Evolutionary conservation across 2,329 filamentous ascomycete species (phyloP).

Genomic region (Pseudofabraea citricarpa): DNA sequence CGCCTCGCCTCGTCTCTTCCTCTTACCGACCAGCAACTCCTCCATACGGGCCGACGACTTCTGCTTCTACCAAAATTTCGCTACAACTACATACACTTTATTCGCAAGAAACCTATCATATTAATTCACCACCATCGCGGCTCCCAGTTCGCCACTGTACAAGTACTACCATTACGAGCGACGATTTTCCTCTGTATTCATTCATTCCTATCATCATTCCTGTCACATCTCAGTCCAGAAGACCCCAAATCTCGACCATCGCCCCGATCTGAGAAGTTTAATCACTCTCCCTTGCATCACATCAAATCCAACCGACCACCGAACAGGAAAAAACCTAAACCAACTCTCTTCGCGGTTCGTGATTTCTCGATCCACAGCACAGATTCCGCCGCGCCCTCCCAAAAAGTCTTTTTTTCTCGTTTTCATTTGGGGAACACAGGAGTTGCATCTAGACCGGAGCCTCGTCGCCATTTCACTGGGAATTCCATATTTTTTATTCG

Average conservation of each 20-base stretch:
- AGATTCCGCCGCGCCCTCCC: constrained; percentile 4
- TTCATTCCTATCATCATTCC: constrained; percentile 2
- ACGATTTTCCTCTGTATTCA: constrained; percentile 1
- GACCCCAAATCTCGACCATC: constrained; percentile 1
- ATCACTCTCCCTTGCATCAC: constrained; percentile 5
- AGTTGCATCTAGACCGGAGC: constrained; percentile 10
- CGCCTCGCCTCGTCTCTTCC: not conserved
- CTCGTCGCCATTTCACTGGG: constrained; percentile 1
- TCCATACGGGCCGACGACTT: too few species aligned
- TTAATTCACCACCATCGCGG: not conserved
- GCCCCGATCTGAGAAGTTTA: constrained; percentile 11
- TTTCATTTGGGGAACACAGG: constrained; percentile 2
- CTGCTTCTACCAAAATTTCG: not conserved
- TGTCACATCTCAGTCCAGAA: not conserved
- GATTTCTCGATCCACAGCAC: constrained; percentile 22
- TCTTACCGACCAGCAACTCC: constrained; percentile 7
- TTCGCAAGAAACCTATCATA: constrained; percentile 1
- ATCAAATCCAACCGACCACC: constrained; percentile 3
- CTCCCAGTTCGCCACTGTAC: not conserved
- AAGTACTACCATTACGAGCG: constrained; percentile 1
- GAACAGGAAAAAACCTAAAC: constrained; percentile 3
- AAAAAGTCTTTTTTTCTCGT: constrained; percentile 2
- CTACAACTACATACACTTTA: not conserved
- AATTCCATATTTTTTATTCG: not conserved
- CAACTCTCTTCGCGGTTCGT: too few species aligned